These are phyloP conservation scores for Marchantia paleacea DNA, from an alignment of 225 moss, liverwort and hornwort genomes.

Conservation along the genomic window DNA sequence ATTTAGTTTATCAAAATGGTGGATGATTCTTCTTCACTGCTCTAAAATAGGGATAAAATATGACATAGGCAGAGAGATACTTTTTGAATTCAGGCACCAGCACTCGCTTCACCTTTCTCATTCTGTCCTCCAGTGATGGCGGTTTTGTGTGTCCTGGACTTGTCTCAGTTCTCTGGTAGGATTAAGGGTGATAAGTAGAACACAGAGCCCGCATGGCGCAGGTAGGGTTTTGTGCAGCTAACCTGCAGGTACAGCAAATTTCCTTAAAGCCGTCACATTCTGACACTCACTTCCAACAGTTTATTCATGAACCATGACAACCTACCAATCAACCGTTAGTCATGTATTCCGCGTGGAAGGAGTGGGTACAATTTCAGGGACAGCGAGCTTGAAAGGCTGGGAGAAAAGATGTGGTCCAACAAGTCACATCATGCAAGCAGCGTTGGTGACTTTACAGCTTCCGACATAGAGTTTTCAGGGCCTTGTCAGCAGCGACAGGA, in stretches of 20 bases:
- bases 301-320: background rate
- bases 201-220: background rate
- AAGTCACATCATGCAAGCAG: background rate
- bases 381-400: background rate
- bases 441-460: background rate
- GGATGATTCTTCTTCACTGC: too few species aligned
- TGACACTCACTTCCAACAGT: background rate
- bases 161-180: background rate
- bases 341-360: background rate
- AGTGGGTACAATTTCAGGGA: background rate
- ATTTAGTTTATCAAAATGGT: too few species aligned
- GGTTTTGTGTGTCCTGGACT: background rate
- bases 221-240: background rate
- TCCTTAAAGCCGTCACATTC: background rate
- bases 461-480: background rate
- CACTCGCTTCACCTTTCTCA: background rate
- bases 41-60: too few species aligned
- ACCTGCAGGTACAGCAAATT: background rate
- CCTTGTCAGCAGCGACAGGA: too few species aligned
- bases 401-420: background rate
- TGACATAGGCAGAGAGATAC: too few species aligned
- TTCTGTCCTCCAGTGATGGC: background rate
- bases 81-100: too few species aligned
- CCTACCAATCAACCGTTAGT: background rate
- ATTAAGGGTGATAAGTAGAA: background rate